Evolutionary conservation across 768 basidiomycete species (phyloP).

Genomic region (Clathrus columnatus): DNA sequence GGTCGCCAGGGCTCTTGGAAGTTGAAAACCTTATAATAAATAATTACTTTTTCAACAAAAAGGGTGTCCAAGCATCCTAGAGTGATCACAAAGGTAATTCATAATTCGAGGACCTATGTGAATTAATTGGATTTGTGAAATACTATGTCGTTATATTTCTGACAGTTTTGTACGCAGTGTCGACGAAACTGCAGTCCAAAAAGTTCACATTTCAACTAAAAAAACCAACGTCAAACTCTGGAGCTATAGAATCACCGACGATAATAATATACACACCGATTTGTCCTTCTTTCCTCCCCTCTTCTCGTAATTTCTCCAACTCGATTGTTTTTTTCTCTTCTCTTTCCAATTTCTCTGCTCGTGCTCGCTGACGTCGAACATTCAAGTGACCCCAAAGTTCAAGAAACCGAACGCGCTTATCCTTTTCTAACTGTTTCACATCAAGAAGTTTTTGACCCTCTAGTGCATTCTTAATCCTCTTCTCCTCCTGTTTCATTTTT

Average conservation of each 20-base stretch:
- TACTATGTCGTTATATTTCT: too few relatives aligned
- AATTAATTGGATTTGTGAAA: too few relatives aligned
- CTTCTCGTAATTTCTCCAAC: constrained; percentile 1
- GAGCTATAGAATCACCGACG: neutral
- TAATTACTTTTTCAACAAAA: too few relatives aligned
- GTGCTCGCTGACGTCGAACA: constrained; percentile 3
- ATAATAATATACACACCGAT: neutral
- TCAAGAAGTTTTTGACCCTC: constrained; percentile 3
- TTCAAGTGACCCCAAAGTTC: constrained; percentile 8
- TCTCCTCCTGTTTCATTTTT: neutral
- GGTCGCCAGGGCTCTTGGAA: too few relatives aligned
- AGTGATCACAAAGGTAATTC: too few relatives aligned
- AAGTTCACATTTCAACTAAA: too few relatives aligned
- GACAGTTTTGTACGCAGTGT: too few relatives aligned
- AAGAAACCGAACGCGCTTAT: neutral
- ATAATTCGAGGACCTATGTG: too few relatives aligned
- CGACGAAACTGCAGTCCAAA: too few relatives aligned
- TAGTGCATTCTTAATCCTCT: constrained; percentile 3
- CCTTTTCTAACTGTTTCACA: neutral
- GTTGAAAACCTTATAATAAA: too few relatives aligned
- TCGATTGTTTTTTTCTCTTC: neutral
- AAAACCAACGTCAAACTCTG: too few relatives aligned
- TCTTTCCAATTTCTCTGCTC: constrained; percentile 7
- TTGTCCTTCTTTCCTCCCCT: neutral
- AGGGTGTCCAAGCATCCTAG: too few relatives aligned